Evolutionary conservation across 495 filamentous ascomycete species (phyloP).

Genomic region (Tirmania nivea): DNA sequence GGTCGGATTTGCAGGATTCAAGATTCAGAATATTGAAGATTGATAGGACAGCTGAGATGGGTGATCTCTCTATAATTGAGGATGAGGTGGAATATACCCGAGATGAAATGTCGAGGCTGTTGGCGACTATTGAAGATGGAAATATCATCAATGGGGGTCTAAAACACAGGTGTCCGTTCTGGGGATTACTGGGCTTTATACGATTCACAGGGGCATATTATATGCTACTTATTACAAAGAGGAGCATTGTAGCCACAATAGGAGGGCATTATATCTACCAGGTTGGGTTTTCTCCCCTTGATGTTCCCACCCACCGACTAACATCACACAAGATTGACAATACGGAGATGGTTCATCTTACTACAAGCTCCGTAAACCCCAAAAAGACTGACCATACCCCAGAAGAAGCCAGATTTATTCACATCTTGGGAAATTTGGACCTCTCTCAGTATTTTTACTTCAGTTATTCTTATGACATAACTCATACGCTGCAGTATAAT

Average conservation of each 20-base stretch:
- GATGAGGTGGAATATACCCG: conserved; percentile 88
- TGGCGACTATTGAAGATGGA: conserved; percentile 89
- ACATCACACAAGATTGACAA: conserved; percentile 40
- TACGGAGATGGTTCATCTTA: conserved; percentile 81
- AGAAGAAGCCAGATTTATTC: conserved; percentile 73
- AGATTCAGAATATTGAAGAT: conserved; percentile 85
- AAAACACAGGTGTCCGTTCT: conserved; percentile 71
- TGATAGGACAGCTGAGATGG: conserved; percentile 64
- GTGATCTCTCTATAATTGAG: conserved; percentile 63
- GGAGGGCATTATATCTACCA: conserved; percentile 93
- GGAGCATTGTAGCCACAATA: conserved; percentile 85
- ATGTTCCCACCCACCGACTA: not conserved
- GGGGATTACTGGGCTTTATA: conserved; percentile 88
- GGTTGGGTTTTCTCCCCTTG: conserved; percentile 6
- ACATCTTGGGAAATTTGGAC: conserved; percentile 77
- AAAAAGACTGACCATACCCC: conserved; percentile 58
- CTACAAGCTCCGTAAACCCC: conserved; percentile 28
- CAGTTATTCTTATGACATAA: conserved; percentile 95
- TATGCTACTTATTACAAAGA: conserved; percentile 89
- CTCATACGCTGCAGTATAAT: conserved; percentile 77
- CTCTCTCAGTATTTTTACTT: conserved; percentile 86
- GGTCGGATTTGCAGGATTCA: conserved; percentile 67
- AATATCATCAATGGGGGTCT: conserved; percentile 83
- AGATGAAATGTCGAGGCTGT: conserved; percentile 74
- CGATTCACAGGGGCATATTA: conserved; percentile 92